phyloP scores from a whole-genome alignment of 306 rosid species.

The Pyrus bretschneideri region DNA sequence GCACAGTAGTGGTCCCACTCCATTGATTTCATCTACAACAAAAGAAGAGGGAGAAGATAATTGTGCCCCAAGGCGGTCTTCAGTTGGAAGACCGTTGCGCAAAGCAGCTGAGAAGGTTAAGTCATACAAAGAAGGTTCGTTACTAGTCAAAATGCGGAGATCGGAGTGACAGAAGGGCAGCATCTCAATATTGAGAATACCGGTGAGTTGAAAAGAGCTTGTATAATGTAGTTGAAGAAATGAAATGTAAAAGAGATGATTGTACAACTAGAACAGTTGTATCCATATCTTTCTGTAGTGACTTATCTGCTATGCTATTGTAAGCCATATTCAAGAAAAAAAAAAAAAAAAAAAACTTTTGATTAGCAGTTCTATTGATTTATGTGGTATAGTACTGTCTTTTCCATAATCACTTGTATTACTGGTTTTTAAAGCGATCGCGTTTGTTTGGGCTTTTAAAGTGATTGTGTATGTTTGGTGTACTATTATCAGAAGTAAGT shows the following conservation, averaged over 20 bases:
- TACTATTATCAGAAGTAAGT: no score
- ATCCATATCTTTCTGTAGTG: neutral
- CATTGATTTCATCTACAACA: slow-evolving; percentile 1
- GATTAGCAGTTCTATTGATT: neutral
- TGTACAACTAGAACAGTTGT: neutral
- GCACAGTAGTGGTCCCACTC: neutral
- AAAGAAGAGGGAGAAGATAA: slow-evolving; percentile 27
- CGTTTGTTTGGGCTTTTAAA: no score
- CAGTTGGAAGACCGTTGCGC: slow-evolving; percentile 58
- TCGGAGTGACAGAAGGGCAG: slow-evolving; percentile 18
- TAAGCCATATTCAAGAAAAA: neutral
- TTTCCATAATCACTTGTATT: no score
- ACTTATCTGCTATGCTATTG: neutral
- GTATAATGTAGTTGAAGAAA: neutral
- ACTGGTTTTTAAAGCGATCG: no score
- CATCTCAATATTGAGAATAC: neutral
- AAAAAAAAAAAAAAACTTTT: neutral
- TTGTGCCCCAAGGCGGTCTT: slow-evolving; percentile 25
- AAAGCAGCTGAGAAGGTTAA: slow-evolving; percentile 57
- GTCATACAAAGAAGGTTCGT: slow-evolving; percentile 57
- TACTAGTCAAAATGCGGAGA: slow-evolving; percentile 56
- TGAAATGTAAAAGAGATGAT: neutral
- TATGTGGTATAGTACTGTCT: neutral
- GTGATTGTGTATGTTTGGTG: no score
- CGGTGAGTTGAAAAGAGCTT: neutral